Base-by-base conservation (phyloP, 768 basidiomycete genomes). In the Imleria badia region DNA sequence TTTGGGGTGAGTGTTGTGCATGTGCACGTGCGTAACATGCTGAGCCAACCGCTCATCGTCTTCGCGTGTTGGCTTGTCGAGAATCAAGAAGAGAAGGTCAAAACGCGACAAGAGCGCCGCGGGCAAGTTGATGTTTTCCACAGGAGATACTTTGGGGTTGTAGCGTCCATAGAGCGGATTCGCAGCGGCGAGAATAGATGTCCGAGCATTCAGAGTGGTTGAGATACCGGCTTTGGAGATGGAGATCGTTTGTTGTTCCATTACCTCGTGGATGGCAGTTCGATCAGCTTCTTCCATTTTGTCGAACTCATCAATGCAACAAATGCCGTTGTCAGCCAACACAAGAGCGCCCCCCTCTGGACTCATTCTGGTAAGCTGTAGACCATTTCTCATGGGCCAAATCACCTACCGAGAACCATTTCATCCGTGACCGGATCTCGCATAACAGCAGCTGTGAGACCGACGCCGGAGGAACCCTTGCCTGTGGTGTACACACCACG, bases 241-340 rank as follows among this genome's bases (percentile, higher is more conserved):
- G 3, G 96, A 98, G 52, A 99, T 98, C 0, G 97, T 99, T 75
- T 99, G 97, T 72, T 98, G 97, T 74, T 98, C 96, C 97, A 99
- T 99, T 56, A 99, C 97, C 80, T 99, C 97, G 75, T 99, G 97
- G 58, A 99, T 98, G 14, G 97, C 93, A 3, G 97, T 98, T 61
- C 97, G 81, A 71, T 98, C 97, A 1, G 92, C 72, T 74, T 99
- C 97, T 61, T 98, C 97, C 97, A 99, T 99, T 72, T 99, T 98
- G 77, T 99, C 97, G 67, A 99, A 99, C 69, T 99, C 97, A 62
- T 99, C 97, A 59, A 99, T 99, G 72, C 96, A 98, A 76, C 95
- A 98, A 66, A 99, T 99, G 29, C 97, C 97, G 61, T 99, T 99
- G 72, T 99, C 97, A 12, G 97, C 96, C 44, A 99, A 83, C 15